Evolutionary conservation across 148 eudicot genomes (phyloP), one percentile per base, ranked within the genome.

Genomic region (Chenopodium suecicum): DNA sequence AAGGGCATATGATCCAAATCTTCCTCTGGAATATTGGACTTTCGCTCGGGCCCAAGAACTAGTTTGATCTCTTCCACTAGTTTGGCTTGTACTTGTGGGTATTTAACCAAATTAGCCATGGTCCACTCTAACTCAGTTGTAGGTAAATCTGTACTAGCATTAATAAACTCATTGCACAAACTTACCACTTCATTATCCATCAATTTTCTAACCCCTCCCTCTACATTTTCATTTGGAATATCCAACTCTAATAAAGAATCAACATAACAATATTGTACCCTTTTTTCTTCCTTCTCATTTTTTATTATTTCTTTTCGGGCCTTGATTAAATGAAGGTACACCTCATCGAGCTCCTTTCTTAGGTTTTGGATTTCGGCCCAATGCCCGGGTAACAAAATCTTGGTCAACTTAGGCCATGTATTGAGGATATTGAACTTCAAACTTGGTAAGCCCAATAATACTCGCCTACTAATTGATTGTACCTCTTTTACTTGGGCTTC

Each of bases 121-220:
- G 73, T 70, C 73, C 78, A 74, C 52, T 81, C 78, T 65, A 81
- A 50, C 52, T 65, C 73, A 0, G 73, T 81, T 10, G 23, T 48
- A 0, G 83, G 83, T n/a, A 81, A 81, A 77, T 81, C 72, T 6
- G 78, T 81, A 65, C 83, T 81, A 11, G 83, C 83, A 44, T 74
- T 81, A 65, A 81, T 27, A 19, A 81, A 74, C 83, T 74, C 78
- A 29, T 81, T 65, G 56, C 83, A 81, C 19, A 50, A 81, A 64
- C 52, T 74, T 4, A 81, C 78, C 60, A 81, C 50, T 22, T 81
- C 83, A 74, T 29, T 47, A 1, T 74, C 52, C 4, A 64, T 74
- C 32, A 74, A 48, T n/a, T 74, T 50, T 47, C 78, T 74, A 22
- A 22, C 68, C 12, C 66, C 73, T 32, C 64, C 83, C 29, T 64